Evolutionary conservation across 768 basidiomycete species (phyloP), one percentile per base, ranked within the genome.

Genomic region (Kwoniella pini): DNA sequence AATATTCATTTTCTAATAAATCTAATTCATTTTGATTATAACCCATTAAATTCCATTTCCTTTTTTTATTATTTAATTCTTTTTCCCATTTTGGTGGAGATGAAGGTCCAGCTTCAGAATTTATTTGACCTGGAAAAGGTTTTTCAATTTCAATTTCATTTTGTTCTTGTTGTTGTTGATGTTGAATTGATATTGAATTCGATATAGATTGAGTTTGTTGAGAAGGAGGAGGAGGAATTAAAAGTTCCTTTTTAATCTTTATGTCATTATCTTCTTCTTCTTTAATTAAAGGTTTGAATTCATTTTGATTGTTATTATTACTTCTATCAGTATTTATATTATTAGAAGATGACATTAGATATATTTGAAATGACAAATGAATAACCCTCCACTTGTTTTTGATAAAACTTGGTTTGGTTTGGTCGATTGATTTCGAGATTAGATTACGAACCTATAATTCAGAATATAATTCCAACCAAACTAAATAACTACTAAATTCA

Each of bases 41-140:
- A 4, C 51, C 51, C 51, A 54, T 54, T 24, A 54, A 39, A 12
- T 21, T 24, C 59, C 59, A 61, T 45, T 61, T 61, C 24, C 59
- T 24, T 39, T 61, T 61, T 31, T 51, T 61, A 17, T 33, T 39
- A n/a, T 45, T 27, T 24, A 42, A 13, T 36, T 51, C 31, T 31
- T 24, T 50, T 28, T 59, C 48, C 49, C 49, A 40, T 60, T 22
- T 3, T 52, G 50, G 33, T 44, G 56, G 30, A 3, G 45, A 46
- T 4, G 57, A 36, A 15, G 59, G 51, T 33, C 59, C 59, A 26
- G 59, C 48, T 44, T 46, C 21, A 24, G 59, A 44, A 39, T 54
- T 53, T n/a, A 61, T 28, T 28, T 61, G 59, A 21, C 59, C 59
- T 3, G 50, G 50, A 33, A 53, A 53, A 3, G 50, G 58, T 22